Evolutionary conservation across 257 asterid genomes (phyloP), one percentile per base, ranked within the genome.

Genomic region (Gentiana straminea): DNA sequence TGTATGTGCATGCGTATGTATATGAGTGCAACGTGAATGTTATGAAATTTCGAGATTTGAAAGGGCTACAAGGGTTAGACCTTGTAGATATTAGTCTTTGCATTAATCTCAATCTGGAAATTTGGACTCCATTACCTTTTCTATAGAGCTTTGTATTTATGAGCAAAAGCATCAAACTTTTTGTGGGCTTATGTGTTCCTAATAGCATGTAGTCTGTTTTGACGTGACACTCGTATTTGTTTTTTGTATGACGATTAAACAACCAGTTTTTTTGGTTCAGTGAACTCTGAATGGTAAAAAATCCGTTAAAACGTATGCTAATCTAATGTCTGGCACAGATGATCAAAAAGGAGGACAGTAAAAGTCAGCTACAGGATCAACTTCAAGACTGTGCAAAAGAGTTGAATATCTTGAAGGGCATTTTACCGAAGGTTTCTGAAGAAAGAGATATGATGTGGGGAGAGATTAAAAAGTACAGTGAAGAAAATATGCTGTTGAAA

Each of bases 391-490:
- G 86, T 70, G 78, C 74, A 76, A 84, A 77, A 71, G 97, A 89
- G 60, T 49, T 84, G 48, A 72, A 81, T 36, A 68, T 84, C 13
- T 70, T 84, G 37, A 76, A 73, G 74, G 99, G 97, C 53, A 79
- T 79, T 66, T 68, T 89, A 60, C 92, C 96, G 4, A 82, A 89
- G 83, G 88, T 93, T 33, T 70, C 91, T 1, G 86, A 82, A 72
- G 99, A 93, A 66, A 84, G 99, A 77, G 97, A 93, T 64, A 13
- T 63, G 68, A 66, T 88, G 91, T 88, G 97, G 97, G 85, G 83
- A 66, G 88, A 88, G 70, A 88, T 92, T 34, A 86, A 80, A 75
- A 76, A 81, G 68, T 75, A 71, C 24, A 75, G 79, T 1, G 99
- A 93, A 83, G 73, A 74, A 68, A 80, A 82, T 68, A 93, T 86